Base-by-base conservation (phyloP, 768 basidiomycete species). In the Neoboletus subvelutipes region DNA sequence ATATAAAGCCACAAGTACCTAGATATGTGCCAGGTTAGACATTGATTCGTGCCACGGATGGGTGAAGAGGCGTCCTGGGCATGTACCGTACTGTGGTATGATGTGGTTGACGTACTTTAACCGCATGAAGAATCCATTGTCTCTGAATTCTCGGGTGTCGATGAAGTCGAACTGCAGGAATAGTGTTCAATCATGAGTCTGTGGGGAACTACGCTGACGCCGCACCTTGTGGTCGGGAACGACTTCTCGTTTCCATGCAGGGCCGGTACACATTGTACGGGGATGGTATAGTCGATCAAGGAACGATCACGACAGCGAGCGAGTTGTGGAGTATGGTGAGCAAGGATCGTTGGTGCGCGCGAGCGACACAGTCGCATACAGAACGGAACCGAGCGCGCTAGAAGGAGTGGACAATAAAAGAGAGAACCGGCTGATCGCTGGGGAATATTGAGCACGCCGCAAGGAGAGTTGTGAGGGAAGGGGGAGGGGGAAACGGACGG, bases 161-260 rank as follows among this genome's bases (percentile, higher is more conserved):
- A 99, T 82, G 68, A 98, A 98, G 80, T 98, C 96, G 67, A 98
- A 98, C 97, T 98, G 60, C 20, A 34, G 51, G 46, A 40, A 43
- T 54, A 22, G 20, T 15, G 20, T 51, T 60, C 43, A 55, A n/a
- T 57, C 12, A 12, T 33, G 33, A 42, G 39, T 18, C 52, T 20
- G 51, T 12, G 49, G 13, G 34, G 15, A 31, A 45, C n/a, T 20
- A 33, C 13, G 36, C 26, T 54, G 43, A 29, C 29, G 39, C 59
- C 79, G 54, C 59, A 94, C 96, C 83, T 98, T 99, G 77, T 98
- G 97, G 77, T 98, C 97, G 53, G 91, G 92, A 45, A 98, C 94
- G 65, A 90, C 83, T 80, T 98, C 97, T 69, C 94, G 83, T 80
- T 98, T 98, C 97, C 95, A 97, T 64, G 90, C 85, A 42, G 88